Conservation (phyloP, 2,329 filamentous ascomycete genomes). For the Raffaelea arxii region DNA sequence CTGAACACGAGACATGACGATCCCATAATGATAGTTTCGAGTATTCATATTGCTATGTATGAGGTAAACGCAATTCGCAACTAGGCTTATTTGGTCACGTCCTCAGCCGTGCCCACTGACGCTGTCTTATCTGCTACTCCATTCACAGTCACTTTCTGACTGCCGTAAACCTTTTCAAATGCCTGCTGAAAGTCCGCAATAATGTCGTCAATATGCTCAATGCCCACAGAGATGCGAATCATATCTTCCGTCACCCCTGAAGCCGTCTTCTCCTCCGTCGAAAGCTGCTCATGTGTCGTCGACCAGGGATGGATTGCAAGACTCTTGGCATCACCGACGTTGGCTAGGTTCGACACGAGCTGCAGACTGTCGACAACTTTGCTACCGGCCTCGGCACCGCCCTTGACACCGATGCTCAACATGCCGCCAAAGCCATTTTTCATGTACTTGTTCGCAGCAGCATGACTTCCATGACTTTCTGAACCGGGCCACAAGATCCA, state of each 20-base stretch:
- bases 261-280: conserved; percentile 65
- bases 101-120: too few species aligned
- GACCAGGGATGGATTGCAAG: conserved; percentile 90
- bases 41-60: too few species aligned
- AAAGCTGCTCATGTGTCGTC: conserved; percentile 86
- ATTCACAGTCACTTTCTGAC: too few species aligned
- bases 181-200: conserved; percentile 6
- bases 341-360: conserved; percentile 91
- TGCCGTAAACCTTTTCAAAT: background rate
- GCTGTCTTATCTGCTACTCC: too few species aligned
- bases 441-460: conserved; percentile 76
- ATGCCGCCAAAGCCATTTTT: conserved; percentile 79
- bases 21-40: too few species aligned
- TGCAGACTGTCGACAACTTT: conserved; percentile 90
- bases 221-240: conserved; percentile 89
- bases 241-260: conserved; percentile 82
- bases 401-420: conserved; percentile 85
- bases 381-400: conserved; percentile 64
- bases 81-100: too few species aligned
- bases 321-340: conserved; percentile 91
- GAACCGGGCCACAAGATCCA: conserved; percentile 94
- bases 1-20: too few species aligned
- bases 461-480: conserved; percentile 68
- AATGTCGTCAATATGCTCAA: conserved; percentile 38
- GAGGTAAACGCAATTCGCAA: too few species aligned